phyloP scores from a whole-genome alignment of 352 stramenopile genomes.

The Aphanomyces invadans region DNA sequence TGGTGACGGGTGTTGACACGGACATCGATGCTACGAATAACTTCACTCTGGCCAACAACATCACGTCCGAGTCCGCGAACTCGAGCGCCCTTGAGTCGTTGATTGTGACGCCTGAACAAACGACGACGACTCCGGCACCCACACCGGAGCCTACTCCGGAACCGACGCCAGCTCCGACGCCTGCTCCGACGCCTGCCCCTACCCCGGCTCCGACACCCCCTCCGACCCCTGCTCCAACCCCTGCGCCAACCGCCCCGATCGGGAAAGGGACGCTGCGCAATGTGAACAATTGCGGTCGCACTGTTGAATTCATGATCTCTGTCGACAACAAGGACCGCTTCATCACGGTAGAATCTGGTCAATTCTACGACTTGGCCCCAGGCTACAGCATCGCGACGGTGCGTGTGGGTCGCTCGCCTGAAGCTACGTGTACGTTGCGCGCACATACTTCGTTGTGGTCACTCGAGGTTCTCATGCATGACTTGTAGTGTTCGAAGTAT shows the following conservation, averaged over 20 bases:
- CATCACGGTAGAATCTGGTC: neutral
- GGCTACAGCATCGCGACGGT: conserved; percentile 1
- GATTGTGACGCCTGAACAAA: too few species aligned
- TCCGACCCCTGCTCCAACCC: neutral
- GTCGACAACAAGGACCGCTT: conserved; percentile 8
- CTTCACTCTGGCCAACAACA: neutral
- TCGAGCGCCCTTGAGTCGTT: conserved; percentile 1
- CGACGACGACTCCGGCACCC: neutral
- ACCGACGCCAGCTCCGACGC: neutral
- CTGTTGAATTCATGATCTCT: conserved; percentile 18
- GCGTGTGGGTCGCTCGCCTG: conserved; percentile 10
- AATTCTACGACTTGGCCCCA: neutral
- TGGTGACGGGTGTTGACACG: neutral
- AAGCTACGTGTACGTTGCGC: conserved; percentile 19
- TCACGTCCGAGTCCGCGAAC: neutral
- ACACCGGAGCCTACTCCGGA: conserved; percentile 4
- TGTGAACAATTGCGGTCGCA: conserved; percentile 15
- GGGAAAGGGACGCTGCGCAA: conserved; percentile 2
- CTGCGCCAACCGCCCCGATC: neutral
- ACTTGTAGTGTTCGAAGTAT: conserved; percentile 30
- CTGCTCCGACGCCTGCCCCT: conserved; percentile 1
- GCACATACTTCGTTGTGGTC: neutral
- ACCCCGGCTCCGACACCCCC: neutral
- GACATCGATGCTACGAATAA: neutral
- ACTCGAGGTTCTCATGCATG: neutral